Conservation (phyloP, 208 protist species). For the Acanthamoeba culbertsoni region DNA sequence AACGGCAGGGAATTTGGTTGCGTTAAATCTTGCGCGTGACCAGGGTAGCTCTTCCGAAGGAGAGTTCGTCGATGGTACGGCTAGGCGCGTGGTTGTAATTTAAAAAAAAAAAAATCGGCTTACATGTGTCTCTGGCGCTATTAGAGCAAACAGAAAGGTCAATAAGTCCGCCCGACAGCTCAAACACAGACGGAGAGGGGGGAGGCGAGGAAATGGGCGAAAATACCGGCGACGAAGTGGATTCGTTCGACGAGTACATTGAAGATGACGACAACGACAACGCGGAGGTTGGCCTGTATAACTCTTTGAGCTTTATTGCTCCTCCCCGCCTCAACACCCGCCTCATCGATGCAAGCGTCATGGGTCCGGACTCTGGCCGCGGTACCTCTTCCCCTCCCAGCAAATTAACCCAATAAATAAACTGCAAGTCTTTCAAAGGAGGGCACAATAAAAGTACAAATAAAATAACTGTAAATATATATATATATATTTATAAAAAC, state of each 20-base stretch:
- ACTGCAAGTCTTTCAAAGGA: no score
- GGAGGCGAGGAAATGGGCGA: background rate
- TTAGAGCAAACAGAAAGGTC: background rate
- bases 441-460: no score
- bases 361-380: no score
- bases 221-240: background rate
- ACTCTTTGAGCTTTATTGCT: background rate
- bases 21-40: background rate
- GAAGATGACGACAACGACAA: background rate
- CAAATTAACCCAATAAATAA: no score
- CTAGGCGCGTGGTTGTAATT: background rate
- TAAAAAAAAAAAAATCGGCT: background rate
- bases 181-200: background rate
- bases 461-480: no score
- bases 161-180: background rate
- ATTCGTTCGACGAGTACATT: background rate
- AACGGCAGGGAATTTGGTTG: no score
- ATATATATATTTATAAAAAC: no score
- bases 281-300: background rate
- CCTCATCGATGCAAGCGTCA: background rate
- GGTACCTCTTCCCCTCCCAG: no score
- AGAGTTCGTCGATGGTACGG: background rate
- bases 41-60: background rate
- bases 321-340: background rate
- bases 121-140: no score